Percentiles rank a stretch among this genome's conserved stretches.
Conservation (phyloP, 352 stramenopile genomes). For the Aphanomyces euteiches region DNA sequence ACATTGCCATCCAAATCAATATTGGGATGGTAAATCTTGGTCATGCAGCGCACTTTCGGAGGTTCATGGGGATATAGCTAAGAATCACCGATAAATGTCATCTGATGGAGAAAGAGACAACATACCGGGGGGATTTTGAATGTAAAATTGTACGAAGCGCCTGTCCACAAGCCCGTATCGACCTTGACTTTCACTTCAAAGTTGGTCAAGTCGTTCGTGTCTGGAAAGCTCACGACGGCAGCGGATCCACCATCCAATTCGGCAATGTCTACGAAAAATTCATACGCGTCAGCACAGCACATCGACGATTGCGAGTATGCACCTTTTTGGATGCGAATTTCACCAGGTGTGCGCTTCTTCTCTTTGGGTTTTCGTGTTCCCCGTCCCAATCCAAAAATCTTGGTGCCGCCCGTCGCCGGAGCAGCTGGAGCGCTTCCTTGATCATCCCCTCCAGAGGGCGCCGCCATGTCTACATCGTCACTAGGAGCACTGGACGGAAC, state of each 20-base stretch:
- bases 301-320: background rate
- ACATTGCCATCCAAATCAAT: constrained; percentile 98
- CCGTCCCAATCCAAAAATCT: constrained; percentile 78
- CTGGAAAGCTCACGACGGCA: constrained; percentile 93
- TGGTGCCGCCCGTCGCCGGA: constrained; percentile 57
- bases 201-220: constrained; percentile 95
- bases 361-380: constrained; percentile 76
- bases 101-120: constrained; percentile 5
- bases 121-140: constrained; percentile 95
- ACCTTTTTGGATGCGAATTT: constrained; percentile 99
- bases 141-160: constrained; percentile 95
- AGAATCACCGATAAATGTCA: constrained; percentile 18
- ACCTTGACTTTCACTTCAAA: constrained; percentile 91
- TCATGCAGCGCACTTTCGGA: constrained; percentile 96
- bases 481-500: constrained; percentile 26
- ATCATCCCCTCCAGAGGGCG: background rate
- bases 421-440: constrained; percentile 37
- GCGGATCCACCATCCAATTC: constrained; percentile 97
- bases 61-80: constrained; percentile 95
- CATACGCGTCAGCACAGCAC: background rate
- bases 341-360: constrained; percentile 93
- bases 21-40: constrained; percentile 98
- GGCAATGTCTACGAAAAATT: constrained; percentile 84
- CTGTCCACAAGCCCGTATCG: constrained; percentile 96
- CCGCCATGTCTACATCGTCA: constrained; percentile 8